Evolutionary conservation across 2,329 filamentous ascomycete genomes (phyloP).

Genomic region (Fusarium secorum): DNA sequence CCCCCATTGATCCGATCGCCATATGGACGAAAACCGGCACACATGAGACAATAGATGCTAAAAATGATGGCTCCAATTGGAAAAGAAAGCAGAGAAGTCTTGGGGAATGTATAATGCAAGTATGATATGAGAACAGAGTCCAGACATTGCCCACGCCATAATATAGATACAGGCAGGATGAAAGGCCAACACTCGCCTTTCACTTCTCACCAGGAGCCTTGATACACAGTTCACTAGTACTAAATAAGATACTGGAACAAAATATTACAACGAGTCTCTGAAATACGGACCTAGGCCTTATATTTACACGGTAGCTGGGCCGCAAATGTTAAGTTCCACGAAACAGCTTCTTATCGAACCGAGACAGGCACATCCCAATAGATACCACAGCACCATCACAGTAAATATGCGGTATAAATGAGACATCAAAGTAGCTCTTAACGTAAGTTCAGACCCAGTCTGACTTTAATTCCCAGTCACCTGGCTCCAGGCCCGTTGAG

Average conservation of each 20-base stretch:
- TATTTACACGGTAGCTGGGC: fast-evolving
- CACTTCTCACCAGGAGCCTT: background rate
- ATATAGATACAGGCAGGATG: background rate
- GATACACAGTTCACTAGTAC: fast-evolving
- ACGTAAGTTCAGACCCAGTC: fast-evolving
- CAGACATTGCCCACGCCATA: background rate
- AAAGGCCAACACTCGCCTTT: background rate
- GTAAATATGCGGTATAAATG: fast-evolving
- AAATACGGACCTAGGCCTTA: fast-evolving
- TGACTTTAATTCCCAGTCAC: fast-evolving
- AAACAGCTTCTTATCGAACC: background rate
- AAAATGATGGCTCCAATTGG: fast-evolving
- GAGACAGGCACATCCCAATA: background rate
- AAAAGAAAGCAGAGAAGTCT: background rate
- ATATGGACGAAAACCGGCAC: too few relatives aligned
- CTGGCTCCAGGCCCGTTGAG: fast-evolving
- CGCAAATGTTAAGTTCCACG: background rate
- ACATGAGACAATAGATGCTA: fast-evolving
- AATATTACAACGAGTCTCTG: fast-evolving
- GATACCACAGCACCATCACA: fast-evolving
- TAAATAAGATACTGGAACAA: fast-evolving
- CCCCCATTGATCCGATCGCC: background rate
- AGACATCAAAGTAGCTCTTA: background rate
- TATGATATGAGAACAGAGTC: background rate
- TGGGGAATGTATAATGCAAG: fast-evolving